phyloP scores from a whole-genome alignment of 2,329 filamentous ascomycete species.

The Sarocladium kiliense region DNA sequence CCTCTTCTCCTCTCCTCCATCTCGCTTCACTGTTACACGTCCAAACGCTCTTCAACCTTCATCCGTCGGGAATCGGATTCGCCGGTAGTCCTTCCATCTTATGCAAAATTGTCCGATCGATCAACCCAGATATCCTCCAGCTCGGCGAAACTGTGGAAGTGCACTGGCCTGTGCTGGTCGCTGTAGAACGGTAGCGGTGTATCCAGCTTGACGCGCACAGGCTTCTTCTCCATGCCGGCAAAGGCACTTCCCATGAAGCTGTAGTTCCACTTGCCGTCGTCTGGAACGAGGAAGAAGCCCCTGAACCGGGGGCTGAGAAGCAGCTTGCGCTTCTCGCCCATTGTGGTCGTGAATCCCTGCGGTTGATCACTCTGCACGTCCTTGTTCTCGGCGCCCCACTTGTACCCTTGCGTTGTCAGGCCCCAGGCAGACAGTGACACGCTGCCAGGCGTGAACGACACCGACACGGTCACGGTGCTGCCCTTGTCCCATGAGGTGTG shows the following conservation, averaged over 20 bases:
- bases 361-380: constrained; percentile 90
- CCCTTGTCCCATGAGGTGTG: constrained; percentile 65
- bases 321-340: constrained; percentile 94
- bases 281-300: constrained; percentile 94
- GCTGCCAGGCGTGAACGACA: constrained; percentile 93
- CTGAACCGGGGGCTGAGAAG: constrained; percentile 88
- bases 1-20: not conserved
- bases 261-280: constrained; percentile 91
- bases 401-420: constrained; percentile 85
- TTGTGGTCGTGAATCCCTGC: constrained; percentile 82
- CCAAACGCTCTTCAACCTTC: not conserved
- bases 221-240: constrained; percentile 82
- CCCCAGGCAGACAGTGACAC: constrained; percentile 93
- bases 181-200: constrained; percentile 88
- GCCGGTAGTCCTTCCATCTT: constrained; percentile 22
- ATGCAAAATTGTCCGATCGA: constrained; percentile 88
- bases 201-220: constrained; percentile 88
- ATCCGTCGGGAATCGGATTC: too few species aligned
- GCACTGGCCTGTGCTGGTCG: constrained; percentile 83
- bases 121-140: constrained; percentile 97
- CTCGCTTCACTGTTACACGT: not conserved
- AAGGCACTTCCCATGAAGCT: constrained; percentile 95
- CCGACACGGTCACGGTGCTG: constrained; percentile 90
- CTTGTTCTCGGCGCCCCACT: constrained; percentile 95
- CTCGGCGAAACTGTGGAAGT: constrained; percentile 97